Percentiles rank a stretch among this genome's conserved stretches.
Conservation (phyloP, 2,329 filamentous ascomycete genomes). For the Xylariomycetidae sp. region DNA sequence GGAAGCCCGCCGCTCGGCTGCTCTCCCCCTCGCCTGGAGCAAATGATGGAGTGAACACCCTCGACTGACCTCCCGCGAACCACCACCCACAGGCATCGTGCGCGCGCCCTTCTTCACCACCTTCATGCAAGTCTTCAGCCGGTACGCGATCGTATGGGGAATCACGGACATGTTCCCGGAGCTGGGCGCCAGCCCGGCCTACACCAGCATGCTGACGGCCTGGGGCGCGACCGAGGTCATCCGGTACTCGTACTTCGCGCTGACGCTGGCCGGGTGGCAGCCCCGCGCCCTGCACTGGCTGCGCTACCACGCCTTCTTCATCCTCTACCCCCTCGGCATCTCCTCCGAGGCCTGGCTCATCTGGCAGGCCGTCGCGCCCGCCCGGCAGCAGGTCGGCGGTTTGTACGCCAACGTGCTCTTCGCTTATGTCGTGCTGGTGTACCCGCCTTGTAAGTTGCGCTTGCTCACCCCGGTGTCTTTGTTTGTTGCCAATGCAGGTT, state of each 20-base stretch:
- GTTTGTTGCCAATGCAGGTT: conserved; percentile 10
- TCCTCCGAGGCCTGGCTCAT: conserved; percentile 80
- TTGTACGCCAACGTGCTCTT: conserved; percentile 60
- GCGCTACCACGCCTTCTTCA: conserved; percentile 86
- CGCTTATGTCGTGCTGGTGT: conserved; percentile 71
- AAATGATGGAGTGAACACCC: neutral
- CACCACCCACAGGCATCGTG: conserved; percentile 59
- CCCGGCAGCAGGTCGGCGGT: conserved; percentile 38
- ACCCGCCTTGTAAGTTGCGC: conserved; percentile 65
- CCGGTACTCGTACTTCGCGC: conserved; percentile 85
- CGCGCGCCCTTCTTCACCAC: conserved; percentile 82
- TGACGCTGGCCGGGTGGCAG: conserved; percentile 56
- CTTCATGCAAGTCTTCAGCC: conserved; percentile 80
- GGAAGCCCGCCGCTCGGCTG: too few relatives aligned
- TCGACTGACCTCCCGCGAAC: neutral
- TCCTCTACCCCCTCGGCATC: conserved; percentile 91
- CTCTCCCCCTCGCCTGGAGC: neutral
- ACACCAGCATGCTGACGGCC: conserved; percentile 73
- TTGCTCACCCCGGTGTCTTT: conserved; percentile 2
- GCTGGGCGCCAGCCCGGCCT: conserved; percentile 49
- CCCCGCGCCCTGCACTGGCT: conserved; percentile 69
- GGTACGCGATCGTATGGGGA: conserved; percentile 84
- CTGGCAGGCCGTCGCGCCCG: conserved; percentile 60
- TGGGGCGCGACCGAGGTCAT: conserved; percentile 92
- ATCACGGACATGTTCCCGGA: conserved; percentile 69